Conservation (phyloP, 495 filamentous ascomycete genomes). For the Penicillium goetzii region DNA sequence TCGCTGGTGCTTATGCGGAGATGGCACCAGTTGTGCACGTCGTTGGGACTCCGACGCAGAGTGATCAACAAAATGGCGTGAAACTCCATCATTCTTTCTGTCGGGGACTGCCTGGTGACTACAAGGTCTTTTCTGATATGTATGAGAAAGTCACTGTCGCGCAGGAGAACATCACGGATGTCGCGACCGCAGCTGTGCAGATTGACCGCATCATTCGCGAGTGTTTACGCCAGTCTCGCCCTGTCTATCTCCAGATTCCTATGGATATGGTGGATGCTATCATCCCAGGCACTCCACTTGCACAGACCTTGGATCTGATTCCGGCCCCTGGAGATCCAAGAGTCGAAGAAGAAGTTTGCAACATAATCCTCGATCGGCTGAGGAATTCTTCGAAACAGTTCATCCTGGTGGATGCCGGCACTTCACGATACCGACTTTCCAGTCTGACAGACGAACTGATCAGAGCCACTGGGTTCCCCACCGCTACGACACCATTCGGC, state of each 20-base stretch:
- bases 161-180: slow-evolving; percentile 36
- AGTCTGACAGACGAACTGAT: slow-evolving; percentile 29
- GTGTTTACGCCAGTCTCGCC: slow-evolving; percentile 39
- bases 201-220: slow-evolving; percentile 42
- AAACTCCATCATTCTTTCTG: slow-evolving; percentile 18
- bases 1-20: slow-evolving; percentile 71
- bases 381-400: slow-evolving; percentile 33
- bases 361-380: slow-evolving; percentile 27
- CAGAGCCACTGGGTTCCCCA: slow-evolving; percentile 34
- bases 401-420: slow-evolving; percentile 41
- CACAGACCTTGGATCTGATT: neutral
- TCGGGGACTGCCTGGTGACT: slow-evolving; percentile 5
- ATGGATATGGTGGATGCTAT: slow-evolving; percentile 40
- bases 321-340: slow-evolving; percentile 5
- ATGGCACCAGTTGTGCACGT: slow-evolving; percentile 77
- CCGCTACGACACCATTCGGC: slow-evolving; percentile 34
- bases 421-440: slow-evolving; percentile 21
- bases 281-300: slow-evolving; percentile 13
- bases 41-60: slow-evolving; percentile 54
- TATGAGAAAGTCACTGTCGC: slow-evolving; percentile 39
- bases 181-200: slow-evolving; percentile 29
- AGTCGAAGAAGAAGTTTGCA: slow-evolving; percentile 14
- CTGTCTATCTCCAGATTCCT: slow-evolving; percentile 46
- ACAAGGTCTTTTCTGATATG: slow-evolving; percentile 13
- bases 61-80: neutral